Percentiles rank a stretch among this genome's conserved stretches.
phyloP scores from a whole-genome alignment of 2,329 filamentous ascomycete species.

The Ophidiomyces ophidiicola region DNA sequence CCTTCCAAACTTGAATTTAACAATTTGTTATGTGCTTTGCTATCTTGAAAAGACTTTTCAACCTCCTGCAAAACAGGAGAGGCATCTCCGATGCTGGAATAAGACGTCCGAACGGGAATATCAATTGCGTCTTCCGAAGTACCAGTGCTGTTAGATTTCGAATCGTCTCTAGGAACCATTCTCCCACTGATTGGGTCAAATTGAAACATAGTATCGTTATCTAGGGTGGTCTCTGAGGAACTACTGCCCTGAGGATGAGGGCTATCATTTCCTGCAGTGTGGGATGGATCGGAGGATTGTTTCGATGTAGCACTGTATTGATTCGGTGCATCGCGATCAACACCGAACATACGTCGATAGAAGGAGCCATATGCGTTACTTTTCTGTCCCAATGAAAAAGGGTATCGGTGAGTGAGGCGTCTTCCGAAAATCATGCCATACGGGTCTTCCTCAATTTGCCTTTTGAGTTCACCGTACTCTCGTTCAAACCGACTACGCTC shows the following conservation, averaged over 20 bases:
- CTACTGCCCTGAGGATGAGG: too few species aligned
- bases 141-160: conserved; percentile 1
- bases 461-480: conserved; percentile 29
- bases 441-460: conserved; percentile 28
- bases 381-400: conserved; percentile 17
- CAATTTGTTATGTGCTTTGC: background rate
- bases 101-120: background rate
- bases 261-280: too few species aligned
- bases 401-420: conserved; percentile 17
- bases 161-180: conserved; percentile 23
- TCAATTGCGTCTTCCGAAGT: background rate
- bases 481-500: conserved; percentile 18
- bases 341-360: conserved; percentile 22
- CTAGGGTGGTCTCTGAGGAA: background rate
- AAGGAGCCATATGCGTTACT: conserved; percentile 22
- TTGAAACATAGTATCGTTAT: conserved; percentile 17
- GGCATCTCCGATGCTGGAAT: background rate
- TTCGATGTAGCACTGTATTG: background rate
- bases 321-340: conserved; percentile 5
- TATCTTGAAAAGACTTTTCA: background rate
- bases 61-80: background rate
- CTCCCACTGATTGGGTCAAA: conserved; percentile 35
- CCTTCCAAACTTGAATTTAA: background rate
- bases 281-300: too few species aligned
- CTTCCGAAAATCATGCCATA: conserved; percentile 32